A percentile compares a stretch with the other conserved stretches of the same genome.
Conservation (phyloP, 352 stramenopile species). For the Pythium angustatum region DNA sequence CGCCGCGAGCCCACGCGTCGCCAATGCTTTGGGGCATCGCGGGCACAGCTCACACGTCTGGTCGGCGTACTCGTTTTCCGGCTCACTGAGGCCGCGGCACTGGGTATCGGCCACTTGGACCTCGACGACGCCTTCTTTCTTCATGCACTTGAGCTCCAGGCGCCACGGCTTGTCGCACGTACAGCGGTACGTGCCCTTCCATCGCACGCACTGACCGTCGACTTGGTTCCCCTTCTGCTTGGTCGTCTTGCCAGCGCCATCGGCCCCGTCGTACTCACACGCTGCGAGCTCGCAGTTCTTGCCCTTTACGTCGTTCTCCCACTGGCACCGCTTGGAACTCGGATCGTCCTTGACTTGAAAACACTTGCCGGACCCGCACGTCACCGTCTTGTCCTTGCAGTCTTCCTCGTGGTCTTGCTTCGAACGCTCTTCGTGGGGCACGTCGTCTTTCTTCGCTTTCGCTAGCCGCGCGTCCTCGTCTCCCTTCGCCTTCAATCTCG, state of each 20-base stretch:
- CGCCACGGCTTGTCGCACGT: conserved; percentile 1
- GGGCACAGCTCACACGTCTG: conserved; percentile 1
- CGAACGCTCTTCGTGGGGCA: background rate
- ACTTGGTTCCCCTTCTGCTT: conserved; percentile 7
- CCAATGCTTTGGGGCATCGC: too few relatives aligned
- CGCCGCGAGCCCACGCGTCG: too few relatives aligned
- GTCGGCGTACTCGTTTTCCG: conserved; percentile 3
- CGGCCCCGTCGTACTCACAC: conserved; percentile 9
- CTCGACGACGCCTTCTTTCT: background rate
- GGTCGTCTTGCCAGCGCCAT: background rate
- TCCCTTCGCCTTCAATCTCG: background rate
- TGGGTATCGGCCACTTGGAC: background rate
- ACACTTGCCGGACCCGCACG: conserved; percentile 4
- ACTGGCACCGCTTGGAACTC: too few relatives aligned
- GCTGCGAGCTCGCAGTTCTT: conserved; percentile 9
- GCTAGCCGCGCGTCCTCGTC: background rate
- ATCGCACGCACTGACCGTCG: conserved; percentile 10
- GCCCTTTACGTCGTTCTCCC: too few relatives aligned
- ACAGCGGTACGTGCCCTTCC: background rate
- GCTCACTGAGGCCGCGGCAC: background rate
- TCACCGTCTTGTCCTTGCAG: background rate
- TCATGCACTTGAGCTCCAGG: background rate
- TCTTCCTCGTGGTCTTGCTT: conserved; percentile 12
- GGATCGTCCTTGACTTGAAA: conserved; percentile 2
- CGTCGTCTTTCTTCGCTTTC: background rate